Conservation (phyloP, 1,284 basidiomycete species). For the Rhodotorula sp. region DNA sequence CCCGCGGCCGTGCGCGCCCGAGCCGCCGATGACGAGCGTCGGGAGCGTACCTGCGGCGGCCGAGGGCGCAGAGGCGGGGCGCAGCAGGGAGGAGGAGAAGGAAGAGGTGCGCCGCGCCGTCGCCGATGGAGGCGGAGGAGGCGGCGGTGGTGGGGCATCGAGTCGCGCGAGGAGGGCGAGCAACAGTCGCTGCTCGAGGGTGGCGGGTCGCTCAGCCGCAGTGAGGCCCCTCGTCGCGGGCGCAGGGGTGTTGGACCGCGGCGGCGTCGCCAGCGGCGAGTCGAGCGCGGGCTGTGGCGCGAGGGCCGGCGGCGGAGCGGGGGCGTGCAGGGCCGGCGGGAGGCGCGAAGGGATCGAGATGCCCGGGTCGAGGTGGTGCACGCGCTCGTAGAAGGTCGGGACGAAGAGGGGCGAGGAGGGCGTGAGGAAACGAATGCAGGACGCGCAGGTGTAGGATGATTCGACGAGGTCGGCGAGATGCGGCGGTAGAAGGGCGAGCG, state of each 20-base stretch:
- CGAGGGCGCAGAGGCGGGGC: neutral
- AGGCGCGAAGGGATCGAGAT: slow-evolving; percentile 13
- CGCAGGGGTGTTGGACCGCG: neutral
- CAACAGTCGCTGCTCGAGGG: slow-evolving; percentile 25
- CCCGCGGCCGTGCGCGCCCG: neutral
- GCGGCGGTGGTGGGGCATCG: neutral
- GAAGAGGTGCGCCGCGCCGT: neutral
- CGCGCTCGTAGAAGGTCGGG: slow-evolving; percentile 18
- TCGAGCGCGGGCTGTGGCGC: no score
- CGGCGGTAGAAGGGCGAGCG: neutral
- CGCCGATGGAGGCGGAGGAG: neutral
- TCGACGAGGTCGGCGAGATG: slow-evolving; percentile 4
- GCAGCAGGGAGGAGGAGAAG: neutral
- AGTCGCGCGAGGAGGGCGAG: slow-evolving; percentile 22
- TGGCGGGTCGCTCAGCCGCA: slow-evolving; percentile 1
- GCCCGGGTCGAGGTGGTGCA: slow-evolving; percentile 29
- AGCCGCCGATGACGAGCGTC: slow-evolving; percentile 26
- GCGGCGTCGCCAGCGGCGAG: neutral
- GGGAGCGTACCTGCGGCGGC: slow-evolving; percentile 3
- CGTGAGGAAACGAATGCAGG: slow-evolving; percentile 8
- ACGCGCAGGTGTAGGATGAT: slow-evolving; percentile 15
- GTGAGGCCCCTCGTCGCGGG: neutral
- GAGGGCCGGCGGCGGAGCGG: neutral
- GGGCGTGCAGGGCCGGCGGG: neutral
- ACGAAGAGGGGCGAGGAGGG: neutral